Percentiles rank a stretch among this genome's conserved stretches.
These are phyloP conservation scores for Teratosphaeria zuluensis DNA, from an alignment of 2,329 filamentous ascomycete genomes.

Conservation along the genomic window DNA sequence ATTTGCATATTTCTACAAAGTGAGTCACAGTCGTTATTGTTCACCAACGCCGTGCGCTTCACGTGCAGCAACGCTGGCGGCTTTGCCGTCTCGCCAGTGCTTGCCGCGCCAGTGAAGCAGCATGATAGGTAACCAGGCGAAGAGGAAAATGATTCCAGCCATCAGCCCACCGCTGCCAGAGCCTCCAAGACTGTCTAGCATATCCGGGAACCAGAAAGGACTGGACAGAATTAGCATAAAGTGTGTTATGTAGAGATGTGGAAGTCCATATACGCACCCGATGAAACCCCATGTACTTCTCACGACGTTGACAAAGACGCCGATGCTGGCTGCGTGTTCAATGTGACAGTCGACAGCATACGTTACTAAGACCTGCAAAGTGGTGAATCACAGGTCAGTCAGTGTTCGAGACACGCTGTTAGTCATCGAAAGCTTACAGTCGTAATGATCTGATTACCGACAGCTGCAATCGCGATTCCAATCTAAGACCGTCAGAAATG, in stretches of 20 bases:
- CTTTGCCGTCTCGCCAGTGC: neutral
- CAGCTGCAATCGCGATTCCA: slow-evolving; percentile 37
- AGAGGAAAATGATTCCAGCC: slow-evolving; percentile 23
- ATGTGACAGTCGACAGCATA: slow-evolving; percentile 51
- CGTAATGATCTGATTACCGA: slow-evolving; percentile 41
- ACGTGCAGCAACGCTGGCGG: neutral
- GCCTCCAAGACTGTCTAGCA: slow-evolving; percentile 29
- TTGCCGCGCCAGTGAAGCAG: slow-evolving; percentile 12
- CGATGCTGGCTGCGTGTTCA: slow-evolving; percentile 44
- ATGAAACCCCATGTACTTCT: slow-evolving; percentile 47
- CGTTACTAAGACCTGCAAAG: slow-evolving; percentile 41
- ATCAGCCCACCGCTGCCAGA: slow-evolving; percentile 29
- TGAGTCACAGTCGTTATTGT: neutral
- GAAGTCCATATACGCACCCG: slow-evolving; percentile 8
- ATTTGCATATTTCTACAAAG: neutral
- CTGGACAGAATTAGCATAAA: neutral
- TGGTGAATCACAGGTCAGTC: too few relatives aligned
- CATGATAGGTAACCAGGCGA: slow-evolving; percentile 17
- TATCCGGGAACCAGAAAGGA: slow-evolving; percentile 33
- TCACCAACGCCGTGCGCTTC: neutral
- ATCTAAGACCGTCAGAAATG: slow-evolving; percentile 21
- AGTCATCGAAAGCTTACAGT: neutral
- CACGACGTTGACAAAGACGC: slow-evolving; percentile 50
- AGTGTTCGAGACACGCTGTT: too few relatives aligned
- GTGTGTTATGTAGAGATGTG: too few relatives aligned